Base-by-base conservation (phyloP, 352 stramenopile species). In the Thraustochytrium striatum region DNA sequence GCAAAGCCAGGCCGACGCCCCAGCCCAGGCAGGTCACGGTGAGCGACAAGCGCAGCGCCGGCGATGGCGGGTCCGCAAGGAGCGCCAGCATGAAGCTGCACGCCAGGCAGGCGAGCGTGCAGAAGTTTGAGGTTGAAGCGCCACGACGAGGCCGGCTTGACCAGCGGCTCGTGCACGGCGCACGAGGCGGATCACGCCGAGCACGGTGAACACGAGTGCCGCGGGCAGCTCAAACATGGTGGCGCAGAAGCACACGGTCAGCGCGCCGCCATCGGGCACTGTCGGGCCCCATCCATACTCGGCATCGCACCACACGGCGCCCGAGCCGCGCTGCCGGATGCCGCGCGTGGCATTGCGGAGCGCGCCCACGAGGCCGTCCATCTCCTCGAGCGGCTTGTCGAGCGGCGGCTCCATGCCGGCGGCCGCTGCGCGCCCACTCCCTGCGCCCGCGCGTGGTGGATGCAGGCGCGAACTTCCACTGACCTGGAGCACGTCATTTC, bases 251-350 rank as follows among this genome's bases (percentile, higher is more conserved):
- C 65, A 75, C 65, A 75, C 68, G 32, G 65, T 75, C 3, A 75
- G 65, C 11, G 65, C 65, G 36, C 50, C 61, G 25, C 61, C 65
- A 3, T 68, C 35, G 30, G 9, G 3, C 19, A 36, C 44, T 19
- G 65, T 75, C 65, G 65, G 65, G 2, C 65, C 65, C 65, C 65
- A 75, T 16, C 65, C 65, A 7, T 30, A 55, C 33, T 55, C 30
- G 5, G 11, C 65, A 25, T 75, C 65, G 65, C 65, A 75, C 65
- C 65, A 75, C n/a, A n/a, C n/a, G n/a, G n/a, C n/a, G n/a, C n/a
- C n/a, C n/a, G n/a, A n/a, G n/a, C n/a, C n/a, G n/a, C n/a, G n/a
- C n/a, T n/a, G n/a, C n/a, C n/a, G n/a, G n/a, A n/a, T n/a, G n/a
- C n/a, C n/a, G n/a, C n/a, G n/a, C n/a, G n/a, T n/a, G n/a, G n/a